Evolutionary conservation across 768 basidiomycete genomes (phyloP), one percentile per base, ranked within the genome.

Genomic region (Basidioascus undulatus): DNA sequence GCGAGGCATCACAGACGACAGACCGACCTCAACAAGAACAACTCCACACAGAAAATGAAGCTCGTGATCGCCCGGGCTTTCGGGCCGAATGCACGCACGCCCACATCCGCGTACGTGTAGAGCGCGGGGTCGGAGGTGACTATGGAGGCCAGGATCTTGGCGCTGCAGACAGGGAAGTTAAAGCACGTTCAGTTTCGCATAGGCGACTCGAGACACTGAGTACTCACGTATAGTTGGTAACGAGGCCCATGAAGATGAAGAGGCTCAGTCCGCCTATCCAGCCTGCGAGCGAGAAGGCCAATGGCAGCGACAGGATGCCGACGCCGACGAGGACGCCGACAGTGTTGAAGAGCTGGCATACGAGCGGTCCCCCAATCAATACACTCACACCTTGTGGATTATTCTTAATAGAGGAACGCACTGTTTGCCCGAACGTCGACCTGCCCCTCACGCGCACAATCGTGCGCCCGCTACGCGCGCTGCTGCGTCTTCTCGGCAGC

Each of bases 201-300:
- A 4, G 3, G 5, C 23, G 34, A n/a, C 6, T 19, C 21, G 20
- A 20, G 18, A 44, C 19, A 21, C 30, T 34, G 36, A 32, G 23
- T 7, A 67, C 77, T 42, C 52, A 86, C 82, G 82, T 86, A 57
- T 92, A 81, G 53, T 82, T 89, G 7, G 83, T 76, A 15, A 87
- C 57, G 44, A 67, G 65, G 0, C 76, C 82, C 50, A 83, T 86
- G 39, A 69, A 68, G 10, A 80, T 53, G 43, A 89, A 70, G 13
- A 94, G 61, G 20, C 67, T 6, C 1, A 73, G 74, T 1, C 89
- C 87, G 28, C 66, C 62, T 15, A 75, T 59, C 87, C 87, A 94
- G 3, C 87, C 89, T 2, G 82, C 70, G 51, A 81, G 82, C 1
- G 84, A 72, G 51, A 92, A 89, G 0, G 87, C 87, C 20, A 92